Percentiles rank a stretch among this genome's conserved stretches.
phyloP scores from a whole-genome alignment of 2,329 filamentous ascomycete genomes.

The Fusarium cicatricum region DNA sequence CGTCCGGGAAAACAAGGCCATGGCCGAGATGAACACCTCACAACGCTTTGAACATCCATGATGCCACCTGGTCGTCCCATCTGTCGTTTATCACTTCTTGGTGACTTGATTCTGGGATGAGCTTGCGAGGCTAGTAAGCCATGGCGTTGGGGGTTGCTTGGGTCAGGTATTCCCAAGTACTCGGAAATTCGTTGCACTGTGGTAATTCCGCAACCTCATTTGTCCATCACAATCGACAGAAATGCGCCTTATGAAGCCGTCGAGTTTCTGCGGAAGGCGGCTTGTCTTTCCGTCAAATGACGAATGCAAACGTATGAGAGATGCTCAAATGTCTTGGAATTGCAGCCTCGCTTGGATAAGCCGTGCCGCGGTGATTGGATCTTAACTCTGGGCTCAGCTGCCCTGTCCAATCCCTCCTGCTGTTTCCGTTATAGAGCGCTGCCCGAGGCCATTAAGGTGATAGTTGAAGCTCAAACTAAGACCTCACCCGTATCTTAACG shows the following conservation, averaged over 20 bases:
- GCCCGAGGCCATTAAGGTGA: not conserved
- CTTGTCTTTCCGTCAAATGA: slow-evolving; percentile 20
- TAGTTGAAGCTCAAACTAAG: not conserved
- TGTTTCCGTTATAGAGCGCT: slow-evolving; percentile 28
- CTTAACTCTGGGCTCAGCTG: not conserved
- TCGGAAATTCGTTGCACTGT: slow-evolving; percentile 39
- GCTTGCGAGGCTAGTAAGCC: slow-evolving; percentile 34
- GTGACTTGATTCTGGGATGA: slow-evolving; percentile 13
- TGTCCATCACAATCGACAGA: slow-evolving; percentile 35
- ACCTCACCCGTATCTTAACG: too few relatives aligned
- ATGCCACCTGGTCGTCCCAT: slow-evolving; percentile 15
- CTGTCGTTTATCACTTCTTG: slow-evolving; percentile 19
- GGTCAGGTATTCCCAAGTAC: slow-evolving; percentile 37
- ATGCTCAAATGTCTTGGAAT: slow-evolving; percentile 32
- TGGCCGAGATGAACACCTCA: slow-evolving; percentile 13
- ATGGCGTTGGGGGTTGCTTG: slow-evolving; percentile 30
- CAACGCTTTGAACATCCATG: slow-evolving; percentile 2
- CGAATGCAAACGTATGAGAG: slow-evolving; percentile 11
- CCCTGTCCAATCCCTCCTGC: slow-evolving; percentile 23
- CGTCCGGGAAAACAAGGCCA: slow-evolving; percentile 24
- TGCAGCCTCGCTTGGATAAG: slow-evolving; percentile 20
- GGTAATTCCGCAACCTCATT: slow-evolving; percentile 30
- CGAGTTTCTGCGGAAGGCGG: slow-evolving; percentile 19
- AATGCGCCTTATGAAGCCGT: slow-evolving; percentile 22
- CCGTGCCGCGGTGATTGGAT: slow-evolving; percentile 22